Conservation (phyloP, 768 basidiomycete genomes). For the Boletus bicolor region DNA sequence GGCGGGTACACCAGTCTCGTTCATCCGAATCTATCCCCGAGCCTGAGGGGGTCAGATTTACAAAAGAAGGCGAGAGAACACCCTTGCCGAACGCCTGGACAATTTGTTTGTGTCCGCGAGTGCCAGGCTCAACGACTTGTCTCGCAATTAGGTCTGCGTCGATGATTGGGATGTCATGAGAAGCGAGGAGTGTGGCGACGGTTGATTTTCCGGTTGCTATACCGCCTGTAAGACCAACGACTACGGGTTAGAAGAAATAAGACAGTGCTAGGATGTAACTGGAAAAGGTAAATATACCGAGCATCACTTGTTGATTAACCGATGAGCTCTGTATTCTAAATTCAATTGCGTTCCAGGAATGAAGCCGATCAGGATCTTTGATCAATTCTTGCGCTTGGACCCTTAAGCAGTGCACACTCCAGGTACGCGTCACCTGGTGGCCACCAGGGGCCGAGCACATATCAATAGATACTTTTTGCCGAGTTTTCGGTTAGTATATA, state of each 20-base stretch:
- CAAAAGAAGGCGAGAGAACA: conserved; percentile 46
- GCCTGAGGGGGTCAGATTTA: background rate
- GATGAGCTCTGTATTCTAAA: too few species aligned
- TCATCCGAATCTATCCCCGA: background rate
- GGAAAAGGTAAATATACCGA: conserved; percentile 14
- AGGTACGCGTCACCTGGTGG: too few species aligned
- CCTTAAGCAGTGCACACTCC: background rate
- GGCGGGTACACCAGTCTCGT: conserved; percentile 45
- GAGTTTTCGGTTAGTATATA: background rate
- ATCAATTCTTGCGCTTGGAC: background rate
- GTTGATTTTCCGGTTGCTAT: conserved; percentile 97
- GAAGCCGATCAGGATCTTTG: too few species aligned
- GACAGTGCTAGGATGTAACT: background rate
- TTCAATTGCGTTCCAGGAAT: too few species aligned
- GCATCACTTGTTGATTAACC: conserved; percentile 3
- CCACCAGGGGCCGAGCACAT: too few species aligned
- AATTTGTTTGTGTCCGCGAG: conserved; percentile 66
- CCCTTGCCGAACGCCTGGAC: conserved; percentile 65
- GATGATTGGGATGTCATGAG: conserved; percentile 73
- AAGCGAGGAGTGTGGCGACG: conserved; percentile 70
- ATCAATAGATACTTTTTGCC: background rate
- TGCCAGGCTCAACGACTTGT: conserved; percentile 80
- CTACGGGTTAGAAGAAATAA: conserved; percentile 36
- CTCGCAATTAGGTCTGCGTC: conserved; percentile 93
- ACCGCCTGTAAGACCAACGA: conserved; percentile 93